phyloP scores from a whole-genome alignment of 2,329 filamentous ascomycete species.

The Grosmannia penicillata region DNA sequence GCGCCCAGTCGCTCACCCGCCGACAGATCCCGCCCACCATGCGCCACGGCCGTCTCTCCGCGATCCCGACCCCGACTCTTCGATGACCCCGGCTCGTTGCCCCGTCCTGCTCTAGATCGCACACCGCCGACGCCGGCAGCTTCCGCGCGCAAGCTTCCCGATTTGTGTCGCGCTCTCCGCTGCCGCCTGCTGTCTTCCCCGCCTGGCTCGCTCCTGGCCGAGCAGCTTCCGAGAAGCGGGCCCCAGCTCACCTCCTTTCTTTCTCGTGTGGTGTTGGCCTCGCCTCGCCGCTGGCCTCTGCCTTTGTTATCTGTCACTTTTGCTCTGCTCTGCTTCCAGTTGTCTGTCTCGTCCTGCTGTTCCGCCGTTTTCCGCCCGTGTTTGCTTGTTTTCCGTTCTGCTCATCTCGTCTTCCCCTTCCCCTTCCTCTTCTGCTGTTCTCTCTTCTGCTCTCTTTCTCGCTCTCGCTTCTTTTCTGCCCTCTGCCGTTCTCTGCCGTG shows the following conservation, averaged over 20 bases:
- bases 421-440: neutral
- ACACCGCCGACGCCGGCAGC: neutral
- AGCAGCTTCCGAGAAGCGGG: too few species aligned
- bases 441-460: neutral
- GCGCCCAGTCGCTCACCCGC: neutral
- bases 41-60: constrained; percentile 3
- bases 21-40: constrained; percentile 2
- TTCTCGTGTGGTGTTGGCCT: too few species aligned
- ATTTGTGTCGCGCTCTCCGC: too few species aligned
- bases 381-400: neutral
- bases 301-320: neutral
- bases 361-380: too few species aligned
- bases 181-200: too few species aligned
- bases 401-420: neutral
- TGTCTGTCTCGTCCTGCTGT: neutral
- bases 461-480: neutral
- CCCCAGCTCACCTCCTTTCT: too few species aligned
- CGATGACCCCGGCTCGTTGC: constrained; percentile 2
- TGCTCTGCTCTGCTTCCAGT: neutral
- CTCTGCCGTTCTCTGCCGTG: neutral
- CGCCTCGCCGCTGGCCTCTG: neutral
- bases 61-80: constrained; percentile 1
- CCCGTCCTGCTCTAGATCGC: neutral
- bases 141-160: too few species aligned
- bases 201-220: too few species aligned